Evolutionary conservation across 73 alveolate genomes (phyloP), one percentile per base, ranked within the genome.

Genomic region (Symbiodinium natans): DNA sequence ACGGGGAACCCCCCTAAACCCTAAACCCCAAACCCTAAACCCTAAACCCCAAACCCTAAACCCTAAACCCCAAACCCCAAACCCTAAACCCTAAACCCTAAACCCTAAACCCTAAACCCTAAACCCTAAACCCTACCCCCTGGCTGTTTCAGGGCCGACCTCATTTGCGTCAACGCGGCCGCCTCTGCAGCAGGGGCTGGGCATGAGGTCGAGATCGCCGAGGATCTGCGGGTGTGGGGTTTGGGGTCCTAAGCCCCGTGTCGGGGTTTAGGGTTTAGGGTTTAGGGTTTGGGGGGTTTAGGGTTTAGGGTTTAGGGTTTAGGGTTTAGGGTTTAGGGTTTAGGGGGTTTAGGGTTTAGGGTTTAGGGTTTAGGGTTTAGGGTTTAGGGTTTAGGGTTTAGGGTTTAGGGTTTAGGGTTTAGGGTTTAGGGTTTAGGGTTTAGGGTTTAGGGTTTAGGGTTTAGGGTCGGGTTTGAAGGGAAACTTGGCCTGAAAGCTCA

Each of bases 171-270:
- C 80, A 63, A 63, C 80, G 80, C 80, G 36, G 80, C 80, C 38
- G 80, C 80, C 80, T 63, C 80, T 25, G 80, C 80, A 23, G 80
- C 80, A n/a, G 80, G 36, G 33, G 80, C 80, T 27, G 80, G 80
- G 80, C 80, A 36, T 29, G 36, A 63, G 80, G 80, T 36, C 1
- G 80, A 31, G 13, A 36, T 63, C 3, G 80, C 33, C 80, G 80
- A 63, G 80, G 80, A 23, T 9, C 80, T 19, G 21, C 9, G 33
- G 31, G 31, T 7, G 77, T 4, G 36, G 77, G 31, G 1, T 27
- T 0, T 21, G 15, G 40, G 36, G 29, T 63, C 34, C 15, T 25
- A 15, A 21, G 77, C n/a, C 6, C 29, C 21, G 1, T 19, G 1
- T 2, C 34, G 31, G 36, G 77, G 77, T 27, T 59, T 59, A 7